Base-by-base conservation (phyloP, 139 green algal genomes). In the Closterium sp. region DNA sequence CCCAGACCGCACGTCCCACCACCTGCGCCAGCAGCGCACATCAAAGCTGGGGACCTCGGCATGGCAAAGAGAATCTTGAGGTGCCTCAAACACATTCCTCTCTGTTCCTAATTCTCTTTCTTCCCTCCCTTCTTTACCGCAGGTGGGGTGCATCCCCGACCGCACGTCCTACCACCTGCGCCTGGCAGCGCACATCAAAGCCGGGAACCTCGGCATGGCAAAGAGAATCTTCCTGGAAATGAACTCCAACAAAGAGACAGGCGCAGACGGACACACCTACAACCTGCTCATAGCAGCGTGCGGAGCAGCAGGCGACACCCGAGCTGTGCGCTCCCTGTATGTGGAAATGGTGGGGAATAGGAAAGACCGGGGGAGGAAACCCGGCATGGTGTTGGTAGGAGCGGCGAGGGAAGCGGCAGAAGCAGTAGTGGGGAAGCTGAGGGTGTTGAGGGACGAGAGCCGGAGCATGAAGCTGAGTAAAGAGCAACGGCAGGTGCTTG, bases 211-310 rank as follows among this genome's bases (percentile, higher is more conserved):
- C 3, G 84, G 89, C 34, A 89, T 36, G 25, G 89, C 89, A 0
- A 89, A 43, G n/a, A 33, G 33, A 28, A 55, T 91, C 12, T 91
- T 89, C 36, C 28, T 89, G 9, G 38, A 34, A n/a, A 91, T 91
- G 89, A 89, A 10, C 23, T 33, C 35, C 25, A 9, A 36, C 23
- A 16, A 33, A n/a, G 89, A 69, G 9, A 25, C 34, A 23, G 89
- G 89, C 55, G 89, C 21, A 8, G 8, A 91, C 30, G 34, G 28
- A 19, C 35, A 33, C 34, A 69, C 69, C 31, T 91, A 89, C 31
- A 66, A 88, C 30, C 84, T 91, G 1, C 35, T 91, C 43, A 35
- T 91, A 43, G 66, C 28, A 2, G 89, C 28, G 3, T 91, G 55
- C 30, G 35, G 34, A 3, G 23, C 34, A 69, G 23, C n/a, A 9